Base-by-base conservation (phyloP, 371 early-diverging fungal species). In the Zancudomyces culisetae region DNA sequence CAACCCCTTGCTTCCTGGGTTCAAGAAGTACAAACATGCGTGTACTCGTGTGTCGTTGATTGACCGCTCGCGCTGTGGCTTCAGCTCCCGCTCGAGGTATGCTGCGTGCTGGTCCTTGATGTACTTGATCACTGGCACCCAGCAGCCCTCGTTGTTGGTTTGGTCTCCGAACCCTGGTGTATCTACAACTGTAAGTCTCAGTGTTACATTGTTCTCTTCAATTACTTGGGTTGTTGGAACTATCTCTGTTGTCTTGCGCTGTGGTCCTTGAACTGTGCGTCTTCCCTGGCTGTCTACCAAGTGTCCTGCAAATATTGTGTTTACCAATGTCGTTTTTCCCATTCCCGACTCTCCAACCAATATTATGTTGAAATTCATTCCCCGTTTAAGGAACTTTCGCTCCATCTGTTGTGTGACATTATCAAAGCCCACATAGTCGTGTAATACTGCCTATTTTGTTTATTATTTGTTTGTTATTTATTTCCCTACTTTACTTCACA, bases 311-410 rank as follows among this genome's bases (percentile, higher is more conserved):
- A 87, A 87, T 55, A 85, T 67, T 45, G 97, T 95, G 80, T 97
- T 98, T 58, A 98, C 82, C 20, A 99, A 74, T 27, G 99, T 99
- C 30, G 98, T 89, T 75, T 98, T 94, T 59, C 99, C 99, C 60
- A 98, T 79, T 43, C 98, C 99, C 42, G 94, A 87, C 77, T 95
- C 93, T 63, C 91, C 91, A 57, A 88, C 92, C 43, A 91, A 79
- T 78, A 91, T 86, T 58, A 95, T 75, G 72, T 95, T 95, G 69
- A 92, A 86, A 62, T 80, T 79, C 70, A 95, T 91, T 29, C 92
- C 92, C 45, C 90, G 79, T 72, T 90, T 89, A 52, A 91, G 68
- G 53, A 92, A 73, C 70, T 87, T 88, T 69, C 80, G 81, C 64
- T 90, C 87, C 61, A 90, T 87, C 67, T 95, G 96, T 51, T 77